These are phyloP conservation scores for Polygonum aviculare DNA, from an alignment of 148 eudicot genomes.

Conservation along the genomic window DNA sequence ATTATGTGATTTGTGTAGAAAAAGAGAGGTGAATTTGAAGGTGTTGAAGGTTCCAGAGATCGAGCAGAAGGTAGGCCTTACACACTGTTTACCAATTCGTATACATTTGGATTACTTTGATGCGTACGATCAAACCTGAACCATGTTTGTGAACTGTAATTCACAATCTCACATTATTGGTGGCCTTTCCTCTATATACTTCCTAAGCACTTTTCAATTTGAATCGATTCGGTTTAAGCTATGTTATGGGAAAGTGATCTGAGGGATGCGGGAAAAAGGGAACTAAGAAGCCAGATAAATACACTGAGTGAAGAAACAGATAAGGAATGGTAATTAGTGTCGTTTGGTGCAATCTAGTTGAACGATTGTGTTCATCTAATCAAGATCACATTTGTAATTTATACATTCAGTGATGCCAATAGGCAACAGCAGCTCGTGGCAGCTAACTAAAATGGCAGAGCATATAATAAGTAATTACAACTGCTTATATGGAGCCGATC, in stretches of 20 bases:
- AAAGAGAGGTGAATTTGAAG: constrained; percentile 94
- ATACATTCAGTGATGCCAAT: no score
- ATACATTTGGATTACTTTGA: background rate
- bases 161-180: background rate
- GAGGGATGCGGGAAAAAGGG: background rate
- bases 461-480: background rate
- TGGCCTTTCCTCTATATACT: background rate
- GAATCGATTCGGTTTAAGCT: background rate
- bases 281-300: background rate
- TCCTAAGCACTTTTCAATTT: background rate
- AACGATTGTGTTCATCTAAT: background rate
- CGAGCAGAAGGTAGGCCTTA: constrained; percentile 65
- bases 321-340: background rate
- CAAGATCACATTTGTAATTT: no score
- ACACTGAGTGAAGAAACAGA: background rate
- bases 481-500: background rate
- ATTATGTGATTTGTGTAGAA: constrained; percentile 29
- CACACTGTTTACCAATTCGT: background rate
- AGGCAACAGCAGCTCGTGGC: background rate
- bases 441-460: background rate
- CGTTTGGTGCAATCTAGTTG: background rate
- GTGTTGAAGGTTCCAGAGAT: constrained; percentile 98
- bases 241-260: background rate
- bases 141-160: background rate
- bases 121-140: background rate